Evolutionary conservation across 495 filamentous ascomycete genomes (phyloP).

Genomic region (Penicillium mononematosum): DNA sequence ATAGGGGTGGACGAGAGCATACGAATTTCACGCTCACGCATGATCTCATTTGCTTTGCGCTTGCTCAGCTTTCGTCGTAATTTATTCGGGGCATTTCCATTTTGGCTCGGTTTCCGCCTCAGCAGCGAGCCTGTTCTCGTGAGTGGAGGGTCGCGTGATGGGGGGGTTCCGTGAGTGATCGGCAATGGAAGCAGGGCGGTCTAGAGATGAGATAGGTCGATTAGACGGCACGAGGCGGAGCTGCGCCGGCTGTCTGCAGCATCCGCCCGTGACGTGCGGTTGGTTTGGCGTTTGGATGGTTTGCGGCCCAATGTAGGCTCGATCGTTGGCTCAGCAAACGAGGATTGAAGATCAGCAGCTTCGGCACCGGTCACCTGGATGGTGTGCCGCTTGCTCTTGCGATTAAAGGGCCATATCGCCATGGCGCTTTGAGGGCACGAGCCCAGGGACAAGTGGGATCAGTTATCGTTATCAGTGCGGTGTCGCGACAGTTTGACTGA

Average conservation of each 20-base stretch:
- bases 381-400: constrained; percentile 56
- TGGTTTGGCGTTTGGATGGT: constrained; percentile 43
- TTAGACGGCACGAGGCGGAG: constrained; percentile 35
- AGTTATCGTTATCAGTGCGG: constrained; percentile 22
- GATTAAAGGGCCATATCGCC: constrained; percentile 78
- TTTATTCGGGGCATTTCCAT: constrained; percentile 48
- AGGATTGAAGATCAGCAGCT: constrained; percentile 27
- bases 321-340: constrained; percentile 25
- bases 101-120: constrained; percentile 57
- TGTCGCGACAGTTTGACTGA: constrained; percentile 24
- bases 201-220: constrained; percentile 26
- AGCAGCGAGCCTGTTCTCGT: constrained; percentile 62
- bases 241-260: constrained; percentile 29
- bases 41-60: constrained; percentile 67
- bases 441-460: constrained; percentile 50
- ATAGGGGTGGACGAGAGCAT: constrained; percentile 71
- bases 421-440: constrained; percentile 44
- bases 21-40: constrained; percentile 80
- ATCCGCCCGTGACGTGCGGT: constrained; percentile 35
- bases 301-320: constrained; percentile 38
- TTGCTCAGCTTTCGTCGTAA: constrained; percentile 74
- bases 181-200: constrained; percentile 17
- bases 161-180: constrained; percentile 10
- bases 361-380: constrained; percentile 44
- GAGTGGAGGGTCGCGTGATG: constrained; percentile 27